Base-by-base conservation (phyloP, 73 alveolate species). In the Symbiodinium natans region DNA sequence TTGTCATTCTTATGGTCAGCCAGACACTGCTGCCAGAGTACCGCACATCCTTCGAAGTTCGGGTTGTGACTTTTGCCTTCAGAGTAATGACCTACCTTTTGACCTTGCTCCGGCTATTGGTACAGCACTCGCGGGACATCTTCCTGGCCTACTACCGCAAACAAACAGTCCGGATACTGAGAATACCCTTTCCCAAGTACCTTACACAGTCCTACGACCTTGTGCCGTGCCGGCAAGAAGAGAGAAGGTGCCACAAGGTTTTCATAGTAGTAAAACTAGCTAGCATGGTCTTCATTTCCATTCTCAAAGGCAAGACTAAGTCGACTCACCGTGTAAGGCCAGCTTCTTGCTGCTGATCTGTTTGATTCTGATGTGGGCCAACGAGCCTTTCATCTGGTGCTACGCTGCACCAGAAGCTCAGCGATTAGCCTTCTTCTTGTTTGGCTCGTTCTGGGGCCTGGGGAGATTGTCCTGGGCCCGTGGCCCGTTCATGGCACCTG, bases 1-100 rank as follows among this genome's bases (percentile, higher is more conserved):
- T 92, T 31, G 92, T 92, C 83, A 52, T 92, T 29, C 92, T 92
- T 33, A 74, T 92, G 90, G 98, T 92, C 27, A 92, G 98, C 38
- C 98, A 92, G 83, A 92, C 98, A 2, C 39, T 90, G 21, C 41
- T 90, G 87, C 97, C 97, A 36, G 97, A 90, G 83, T 90, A 90
- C 88, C 42, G 88, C 3, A 77, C 40, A 1, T 71, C 97, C 54
- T 71, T 71, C 29, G 97, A 73, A 42, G 97, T 71, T 6, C 74
- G 97, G 31, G 77, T 90, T 29, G 88, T 27, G 40, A 90, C 97
- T 31, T 71, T 90, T 21, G 38, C 71, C 23, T 90, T 59, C n/a
- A 25, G 97, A 41, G 83, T 42, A 19, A 46, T 90, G n/a, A 90
- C 97, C 27, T 90, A 90, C 31, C 15, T 41, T 52, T 54, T 90